Evolutionary conservation across 352 stramenopile species (phyloP), one percentile per base, ranked within the genome.

Genomic region (Pythium aphanidermatum): DNA sequence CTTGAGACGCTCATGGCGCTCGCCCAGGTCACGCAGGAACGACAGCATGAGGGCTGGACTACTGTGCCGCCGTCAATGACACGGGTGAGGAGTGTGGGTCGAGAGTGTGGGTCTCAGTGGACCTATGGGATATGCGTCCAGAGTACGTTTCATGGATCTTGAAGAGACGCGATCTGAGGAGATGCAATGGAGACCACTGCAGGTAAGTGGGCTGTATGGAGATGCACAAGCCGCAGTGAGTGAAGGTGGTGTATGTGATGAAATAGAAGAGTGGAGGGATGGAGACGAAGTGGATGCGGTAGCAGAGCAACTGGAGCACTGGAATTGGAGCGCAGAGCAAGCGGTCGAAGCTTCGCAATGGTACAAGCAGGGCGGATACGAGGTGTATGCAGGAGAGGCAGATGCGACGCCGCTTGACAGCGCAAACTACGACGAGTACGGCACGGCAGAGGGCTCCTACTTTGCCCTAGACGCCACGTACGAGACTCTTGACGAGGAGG

Each of bases 1-100:
- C 83, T 97, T 97, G 34, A 97, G 66, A 19, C 66, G 63, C 63
- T 96, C 77, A 58, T 97, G 89, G 51, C 68, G 76, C 44, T 68
- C 78, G 37, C 74, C 58, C 9, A 96, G 48, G 28, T 68, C 57
- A 38, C 83, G 75, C 20, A 95, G 62, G 37, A 87, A 83, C 41
- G 85, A 79, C 71, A 96, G 92, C 52, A 60, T 44, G 9, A 28
- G 47, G 23, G 38, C 7, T 17, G 31, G 12, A 2, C 14, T 36
- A 43, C 43, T 51, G 23, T 44, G 27, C 2, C 36, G 44, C 43
- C 44, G 21, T 10, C n/a, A 43, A 13, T 9, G 33, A n/a, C n/a
- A n/a, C n/a, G n/a, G n/a, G n/a, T n/a, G n/a, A n/a, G n/a, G n/a
- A n/a, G n/a, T n/a, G 32, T 51, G 34, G 20, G n/a, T 30, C 5